Percentiles rank a stretch among this genome's conserved stretches.
Conservation (phyloP, 2,329 filamentous ascomycete genomes). For the Amauroascus niger region DNA sequence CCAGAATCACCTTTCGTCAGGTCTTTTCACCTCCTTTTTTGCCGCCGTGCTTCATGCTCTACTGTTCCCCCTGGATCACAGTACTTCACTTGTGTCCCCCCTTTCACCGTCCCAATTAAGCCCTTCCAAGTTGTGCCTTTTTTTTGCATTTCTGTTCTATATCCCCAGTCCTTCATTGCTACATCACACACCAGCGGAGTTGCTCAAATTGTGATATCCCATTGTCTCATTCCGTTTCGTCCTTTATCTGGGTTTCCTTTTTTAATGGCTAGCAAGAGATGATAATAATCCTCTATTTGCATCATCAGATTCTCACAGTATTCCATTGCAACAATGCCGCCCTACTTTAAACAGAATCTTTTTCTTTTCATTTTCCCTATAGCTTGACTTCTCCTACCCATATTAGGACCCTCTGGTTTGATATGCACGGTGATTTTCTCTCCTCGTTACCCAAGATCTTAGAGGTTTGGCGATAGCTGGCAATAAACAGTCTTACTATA, state of each 20-base stretch:
- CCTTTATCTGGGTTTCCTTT: background rate
- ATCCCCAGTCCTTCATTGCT: background rate
- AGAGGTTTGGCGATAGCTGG: no score
- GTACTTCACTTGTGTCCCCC: background rate
- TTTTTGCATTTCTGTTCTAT: background rate
- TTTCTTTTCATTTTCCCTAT: no score
- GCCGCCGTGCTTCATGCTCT: background rate
- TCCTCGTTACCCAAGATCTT: no score
- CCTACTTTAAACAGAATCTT: no score
- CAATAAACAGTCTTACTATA: background rate
- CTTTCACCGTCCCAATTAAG: background rate
- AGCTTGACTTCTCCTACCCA: no score
- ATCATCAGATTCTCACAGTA: no score
- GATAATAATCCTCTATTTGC: no score
- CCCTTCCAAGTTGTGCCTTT: background rate
- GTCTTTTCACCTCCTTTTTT: background rate
- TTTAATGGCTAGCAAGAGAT: background rate
- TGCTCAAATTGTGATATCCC: background rate
- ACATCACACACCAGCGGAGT: background rate
- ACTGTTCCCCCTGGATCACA: background rate
- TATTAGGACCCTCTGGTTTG: no score
- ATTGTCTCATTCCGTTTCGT: background rate
- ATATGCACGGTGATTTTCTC: no score
- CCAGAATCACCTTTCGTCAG: no score
- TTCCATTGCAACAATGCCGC: no score